Conservation (phyloP, 139 green algal genomes). For the Chlorella vulgaris region DNA sequence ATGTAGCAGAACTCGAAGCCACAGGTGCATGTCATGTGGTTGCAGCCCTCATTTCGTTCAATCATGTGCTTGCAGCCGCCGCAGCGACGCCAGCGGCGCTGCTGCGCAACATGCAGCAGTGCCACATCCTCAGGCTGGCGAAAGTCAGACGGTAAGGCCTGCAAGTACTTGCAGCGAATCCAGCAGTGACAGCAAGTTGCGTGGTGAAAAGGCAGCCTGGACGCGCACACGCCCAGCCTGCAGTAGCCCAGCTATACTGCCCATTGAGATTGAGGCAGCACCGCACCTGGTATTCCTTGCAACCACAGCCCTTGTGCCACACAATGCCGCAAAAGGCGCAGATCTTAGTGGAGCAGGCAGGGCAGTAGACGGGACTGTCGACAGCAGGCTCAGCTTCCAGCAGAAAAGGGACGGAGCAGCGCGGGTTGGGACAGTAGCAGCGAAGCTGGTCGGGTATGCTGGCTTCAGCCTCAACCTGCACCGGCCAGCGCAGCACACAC, state of each 20-base stretch:
- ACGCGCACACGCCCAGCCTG: too few relatives aligned
- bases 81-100: conserved; percentile 51
- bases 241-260: too few relatives aligned
- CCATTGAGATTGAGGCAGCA: too few relatives aligned
- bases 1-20: conserved; percentile 62
- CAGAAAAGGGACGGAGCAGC: conserved; percentile 19
- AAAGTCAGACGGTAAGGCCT: conserved; percentile 47
- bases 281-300: conserved; percentile 43
- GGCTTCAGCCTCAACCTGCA: conserved; percentile 35
- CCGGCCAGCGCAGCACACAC: background rate
- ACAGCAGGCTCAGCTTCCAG: conserved; percentile 42
- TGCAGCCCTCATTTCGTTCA: conserved; percentile 61
- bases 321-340: conserved; percentile 25
- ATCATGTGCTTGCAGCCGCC: conserved; percentile 49
- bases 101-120: conserved; percentile 37
- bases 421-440: conserved; percentile 42
- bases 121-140: conserved; percentile 54
- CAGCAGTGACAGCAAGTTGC: too few relatives aligned
- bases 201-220: too few relatives aligned
- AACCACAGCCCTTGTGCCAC: conserved; percentile 55
- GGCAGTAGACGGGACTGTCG: conserved; percentile 43
- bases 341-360: conserved; percentile 36
- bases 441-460: conserved; percentile 17
- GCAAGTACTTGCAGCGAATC: background rate
- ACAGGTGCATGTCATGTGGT: conserved; percentile 63